These are phyloP conservation scores for Rutidosis leptorrhynchoides DNA, from an alignment of 129 eudicot genomes.

Conservation along the genomic window DNA sequence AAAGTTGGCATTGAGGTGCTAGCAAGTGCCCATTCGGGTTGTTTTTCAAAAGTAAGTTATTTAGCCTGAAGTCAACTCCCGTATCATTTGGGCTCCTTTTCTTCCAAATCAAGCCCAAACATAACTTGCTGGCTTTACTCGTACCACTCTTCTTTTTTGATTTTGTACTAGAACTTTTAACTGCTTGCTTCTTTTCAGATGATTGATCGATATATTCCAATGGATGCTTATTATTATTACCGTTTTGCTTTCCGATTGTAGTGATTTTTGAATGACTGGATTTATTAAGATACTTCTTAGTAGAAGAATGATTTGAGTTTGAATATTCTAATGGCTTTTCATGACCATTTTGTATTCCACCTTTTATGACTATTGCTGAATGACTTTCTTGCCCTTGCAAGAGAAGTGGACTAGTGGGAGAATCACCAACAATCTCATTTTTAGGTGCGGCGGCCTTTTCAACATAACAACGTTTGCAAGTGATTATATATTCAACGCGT, in stretches of 20 bases:
- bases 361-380: conserved; percentile 29
- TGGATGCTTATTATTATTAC: conserved; percentile 20
- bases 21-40: conserved; percentile 37
- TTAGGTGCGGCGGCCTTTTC: conserved; percentile 29
- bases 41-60: conserved; percentile 54
- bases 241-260: conserved; percentile 36
- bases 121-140: conserved; percentile 19
- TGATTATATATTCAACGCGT: conserved; percentile 42
- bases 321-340: conserved; percentile 30
- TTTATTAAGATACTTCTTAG: conserved; percentile 17
- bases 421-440: conserved; percentile 38
- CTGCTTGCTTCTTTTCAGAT: conserved; percentile 29
- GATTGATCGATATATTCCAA: conserved; percentile 30
- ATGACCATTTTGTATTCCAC: conserved; percentile 31
- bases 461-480: conserved; percentile 61
- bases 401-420: conserved; percentile 82
- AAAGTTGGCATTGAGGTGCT: conserved; percentile 50
- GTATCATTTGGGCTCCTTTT: conserved; percentile 43
- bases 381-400: conserved; percentile 61
- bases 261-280: conserved; percentile 19
- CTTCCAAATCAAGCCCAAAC: conserved; percentile 81
- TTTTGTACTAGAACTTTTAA: conserved; percentile 25
- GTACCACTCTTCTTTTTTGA: conserved; percentile 28
- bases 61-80: conserved; percentile 63
- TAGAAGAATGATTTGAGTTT: conserved; percentile 26